phyloP scores from a whole-genome alignment of 345 rosid genomes.

The Turritis glabra region DNA sequence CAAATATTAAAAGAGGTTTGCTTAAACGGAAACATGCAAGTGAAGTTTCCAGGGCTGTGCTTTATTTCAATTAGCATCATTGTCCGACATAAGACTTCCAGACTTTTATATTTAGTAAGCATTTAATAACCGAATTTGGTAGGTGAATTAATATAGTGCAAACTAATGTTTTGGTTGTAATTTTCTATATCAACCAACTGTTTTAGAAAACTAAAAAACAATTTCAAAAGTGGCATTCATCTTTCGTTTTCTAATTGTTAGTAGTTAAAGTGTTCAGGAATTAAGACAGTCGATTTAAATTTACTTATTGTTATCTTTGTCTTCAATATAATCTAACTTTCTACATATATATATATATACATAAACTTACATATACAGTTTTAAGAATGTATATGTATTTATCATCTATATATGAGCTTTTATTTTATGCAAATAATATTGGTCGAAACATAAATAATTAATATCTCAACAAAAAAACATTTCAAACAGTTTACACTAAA shows the following conservation, averaged over 20 bases:
- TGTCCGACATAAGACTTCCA: background rate
- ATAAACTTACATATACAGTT: background rate
- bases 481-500: background rate
- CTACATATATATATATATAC: background rate
- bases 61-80: constrained; percentile 18
- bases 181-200: constrained; percentile 15
- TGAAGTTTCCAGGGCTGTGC: constrained; percentile 1
- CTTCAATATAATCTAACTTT: background rate
- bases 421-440: background rate
- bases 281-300: constrained; percentile 13
- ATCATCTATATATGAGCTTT: background rate
- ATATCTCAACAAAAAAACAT: background rate
- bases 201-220: background rate
- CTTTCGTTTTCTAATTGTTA: constrained; percentile 27
- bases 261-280: constrained; percentile 21
- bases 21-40: constrained; percentile 10
- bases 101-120: constrained; percentile 17
- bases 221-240: background rate
- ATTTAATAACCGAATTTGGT: constrained; percentile 32
- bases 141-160: constrained; percentile 18
- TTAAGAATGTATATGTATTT: background rate
- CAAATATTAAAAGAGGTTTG: background rate
- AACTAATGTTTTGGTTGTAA: constrained; percentile 24
- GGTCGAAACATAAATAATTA: no score
- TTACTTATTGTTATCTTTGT: background rate